Conservation (phyloP, 2,329 filamentous ascomycete genomes). For the Penicillium sp. region DNA sequence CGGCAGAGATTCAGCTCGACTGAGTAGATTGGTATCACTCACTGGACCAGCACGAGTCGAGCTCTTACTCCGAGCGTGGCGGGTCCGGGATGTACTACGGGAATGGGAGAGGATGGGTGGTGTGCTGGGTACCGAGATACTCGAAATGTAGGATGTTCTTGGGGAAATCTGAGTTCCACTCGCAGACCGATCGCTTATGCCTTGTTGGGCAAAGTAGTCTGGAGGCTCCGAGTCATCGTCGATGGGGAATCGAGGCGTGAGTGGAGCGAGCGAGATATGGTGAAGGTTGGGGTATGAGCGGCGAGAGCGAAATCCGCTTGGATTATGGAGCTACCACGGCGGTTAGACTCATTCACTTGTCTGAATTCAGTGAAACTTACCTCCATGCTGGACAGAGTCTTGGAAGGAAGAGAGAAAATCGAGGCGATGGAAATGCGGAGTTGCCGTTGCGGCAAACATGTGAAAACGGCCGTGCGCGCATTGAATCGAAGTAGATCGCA, state of each 20-base stretch:
- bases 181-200: slow-evolving; percentile 16
- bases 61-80: slow-evolving; percentile 32
- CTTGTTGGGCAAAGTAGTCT: slow-evolving; percentile 29
- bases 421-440: slow-evolving; percentile 23
- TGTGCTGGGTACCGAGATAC: slow-evolving; percentile 39
- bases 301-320: slow-evolving; percentile 37
- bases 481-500: too few relatives aligned
- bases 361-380: slow-evolving; percentile 11
- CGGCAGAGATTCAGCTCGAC: slow-evolving; percentile 23
- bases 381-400: slow-evolving; percentile 17
- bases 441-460: slow-evolving; percentile 21
- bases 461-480: slow-evolving; percentile 19
- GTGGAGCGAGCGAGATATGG: slow-evolving; percentile 56
- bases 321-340: slow-evolving; percentile 21
- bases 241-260: slow-evolving; percentile 51
- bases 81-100: slow-evolving; percentile 35
- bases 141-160: slow-evolving; percentile 38
- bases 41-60: slow-evolving; percentile 27
- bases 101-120: slow-evolving; percentile 42
- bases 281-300: slow-evolving; percentile 56
- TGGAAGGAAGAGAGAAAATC: background rate
- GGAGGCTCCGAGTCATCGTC: slow-evolving; percentile 41
- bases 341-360: background rate
- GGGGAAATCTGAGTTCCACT: slow-evolving; percentile 31
- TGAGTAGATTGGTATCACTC: slow-evolving; percentile 36